Conservation (phyloP, 768 basidiomycete species). For the Xerocomus potaroensis region DNA sequence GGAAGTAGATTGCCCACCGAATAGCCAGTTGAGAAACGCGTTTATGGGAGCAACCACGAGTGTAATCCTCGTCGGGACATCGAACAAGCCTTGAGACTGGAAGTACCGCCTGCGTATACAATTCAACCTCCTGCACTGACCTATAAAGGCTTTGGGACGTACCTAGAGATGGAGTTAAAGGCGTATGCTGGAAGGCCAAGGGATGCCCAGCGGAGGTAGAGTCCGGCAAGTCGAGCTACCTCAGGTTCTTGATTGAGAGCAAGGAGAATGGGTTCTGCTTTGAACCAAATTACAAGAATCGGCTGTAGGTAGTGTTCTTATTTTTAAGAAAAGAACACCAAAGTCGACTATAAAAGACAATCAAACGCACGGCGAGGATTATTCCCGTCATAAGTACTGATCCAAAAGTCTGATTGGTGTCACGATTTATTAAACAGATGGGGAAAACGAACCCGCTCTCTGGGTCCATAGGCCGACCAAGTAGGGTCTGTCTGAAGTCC, state of each 20-base stretch:
- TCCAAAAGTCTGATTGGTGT: conserved; percentile 6
- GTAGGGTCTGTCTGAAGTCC: conserved; percentile 82
- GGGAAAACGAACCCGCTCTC: conserved; percentile 62
- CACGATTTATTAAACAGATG: neutral
- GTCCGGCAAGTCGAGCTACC: conserved; percentile 69
- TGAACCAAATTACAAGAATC: conserved; percentile 74
- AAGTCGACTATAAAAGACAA: neutral
- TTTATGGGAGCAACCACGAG: conserved; percentile 84
- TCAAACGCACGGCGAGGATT: conserved; percentile 51
- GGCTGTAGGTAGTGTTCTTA: conserved; percentile 34
- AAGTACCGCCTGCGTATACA: conserved; percentile 40
- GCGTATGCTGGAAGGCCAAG: conserved; percentile 77
- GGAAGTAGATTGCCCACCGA: conserved; percentile 48
- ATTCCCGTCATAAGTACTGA: conserved; percentile 60
- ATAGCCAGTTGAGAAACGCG: conserved; percentile 71
- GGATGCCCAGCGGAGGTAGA: conserved; percentile 73
- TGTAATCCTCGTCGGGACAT: conserved; percentile 80
- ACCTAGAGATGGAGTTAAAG: conserved; percentile 54
- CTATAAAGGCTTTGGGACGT: neutral
- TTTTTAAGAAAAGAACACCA: neutral
- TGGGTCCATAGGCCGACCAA: conserved; percentile 90
- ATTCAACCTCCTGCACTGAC: neutral
- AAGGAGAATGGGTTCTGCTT: conserved; percentile 74
- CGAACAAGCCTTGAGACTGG: conserved; percentile 84
- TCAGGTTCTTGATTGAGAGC: conserved; percentile 76